Evolutionary conservation across 1,284 basidiomycete species (phyloP).

Genomic region (Mycosarcoma maydis): DNA sequence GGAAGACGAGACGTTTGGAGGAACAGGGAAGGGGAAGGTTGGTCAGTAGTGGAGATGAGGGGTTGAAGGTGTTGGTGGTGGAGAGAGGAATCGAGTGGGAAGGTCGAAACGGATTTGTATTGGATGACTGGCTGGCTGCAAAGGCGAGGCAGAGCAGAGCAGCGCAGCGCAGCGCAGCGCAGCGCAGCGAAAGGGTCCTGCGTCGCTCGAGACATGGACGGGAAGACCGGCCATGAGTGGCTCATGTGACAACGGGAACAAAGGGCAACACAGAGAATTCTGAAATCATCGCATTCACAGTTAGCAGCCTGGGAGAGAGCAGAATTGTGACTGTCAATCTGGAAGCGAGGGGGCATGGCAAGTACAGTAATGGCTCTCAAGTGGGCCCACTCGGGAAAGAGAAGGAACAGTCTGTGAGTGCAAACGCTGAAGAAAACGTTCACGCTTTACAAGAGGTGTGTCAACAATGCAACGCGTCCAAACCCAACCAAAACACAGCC

Average conservation of each 20-base stretch:
- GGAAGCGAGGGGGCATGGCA: slow-evolving; percentile 8
- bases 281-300: too few species aligned
- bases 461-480: too few species aligned
- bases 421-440: too few species aligned
- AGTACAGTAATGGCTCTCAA: too few species aligned
- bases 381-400: too few species aligned
- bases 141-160: neutral
- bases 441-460: too few species aligned
- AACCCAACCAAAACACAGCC: neutral
- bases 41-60: slow-evolving; percentile 4
- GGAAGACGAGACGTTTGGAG: slow-evolving; percentile 6
- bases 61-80: slow-evolving; percentile 5
- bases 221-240: neutral
- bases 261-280: too few species aligned
- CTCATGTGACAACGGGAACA: neutral
- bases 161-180: neutral
- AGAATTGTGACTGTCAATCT: slow-evolving; percentile 3
- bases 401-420: too few species aligned
- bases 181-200: too few species aligned
- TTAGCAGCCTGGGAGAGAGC: too few species aligned
- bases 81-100: neutral
- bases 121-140: neutral
- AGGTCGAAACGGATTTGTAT: slow-evolving; percentile 2
- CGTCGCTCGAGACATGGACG: neutral
- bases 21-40: slow-evolving; percentile 1